Evolutionary conservation across 2,329 filamentous ascomycete species (phyloP).

Genomic region (Colletotrichum sp.): DNA sequence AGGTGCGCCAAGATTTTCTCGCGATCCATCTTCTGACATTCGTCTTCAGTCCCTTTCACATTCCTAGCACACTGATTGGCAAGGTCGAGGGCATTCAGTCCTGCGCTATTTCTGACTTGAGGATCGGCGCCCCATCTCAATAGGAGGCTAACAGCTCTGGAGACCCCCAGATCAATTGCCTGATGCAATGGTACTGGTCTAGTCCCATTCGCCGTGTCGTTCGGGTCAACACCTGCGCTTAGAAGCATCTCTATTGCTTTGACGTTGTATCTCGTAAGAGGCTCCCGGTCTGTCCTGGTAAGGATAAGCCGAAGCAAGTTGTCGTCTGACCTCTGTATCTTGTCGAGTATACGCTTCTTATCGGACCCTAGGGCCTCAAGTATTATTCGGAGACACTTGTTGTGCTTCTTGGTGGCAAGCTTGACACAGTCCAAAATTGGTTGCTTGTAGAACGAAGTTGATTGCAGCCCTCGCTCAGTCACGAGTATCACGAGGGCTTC

Average conservation of each 20-base stretch:
- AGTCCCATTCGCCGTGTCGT: neutral
- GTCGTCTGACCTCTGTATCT: neutral
- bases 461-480: neutral
- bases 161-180: neutral
- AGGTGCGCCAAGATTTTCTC: neutral
- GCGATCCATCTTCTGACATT: neutral
- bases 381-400: neutral
- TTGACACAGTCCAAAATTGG: neutral
- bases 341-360: neutral
- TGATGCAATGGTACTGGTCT: neutral
- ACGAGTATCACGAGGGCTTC: neutral
- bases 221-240: neutral
- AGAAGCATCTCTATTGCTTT: neutral
- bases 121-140: neutral
- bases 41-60: accelerated
- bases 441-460: neutral
- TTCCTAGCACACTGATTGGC: neutral
- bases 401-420: neutral
- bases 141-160: neutral
- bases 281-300: neutral
- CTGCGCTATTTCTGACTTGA: neutral
- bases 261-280: neutral
- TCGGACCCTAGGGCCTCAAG: neutral
- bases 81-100: neutral
- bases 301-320: neutral